Evolutionary conservation across 2,329 filamentous ascomycete species (phyloP).

Genomic region (Mariannaea elegans): DNA sequence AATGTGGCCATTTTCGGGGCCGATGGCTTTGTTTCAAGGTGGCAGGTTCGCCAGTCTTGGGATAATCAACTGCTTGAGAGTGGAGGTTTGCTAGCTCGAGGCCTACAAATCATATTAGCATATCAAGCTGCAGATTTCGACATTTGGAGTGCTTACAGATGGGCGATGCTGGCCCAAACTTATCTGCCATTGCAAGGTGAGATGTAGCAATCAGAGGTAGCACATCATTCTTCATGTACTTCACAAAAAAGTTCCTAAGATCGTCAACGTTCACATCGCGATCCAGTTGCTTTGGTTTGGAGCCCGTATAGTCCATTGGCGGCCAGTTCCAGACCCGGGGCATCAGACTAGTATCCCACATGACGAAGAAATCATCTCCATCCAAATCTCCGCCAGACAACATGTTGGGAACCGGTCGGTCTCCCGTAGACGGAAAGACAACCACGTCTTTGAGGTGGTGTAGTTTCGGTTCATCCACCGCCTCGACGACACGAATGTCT

Average conservation of each 20-base stretch:
- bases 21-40: slow-evolving; percentile 68
- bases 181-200: slow-evolving; percentile 82
- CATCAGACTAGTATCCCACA: slow-evolving; percentile 84
- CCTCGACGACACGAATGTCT: slow-evolving; percentile 87
- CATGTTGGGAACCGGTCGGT: slow-evolving; percentile 90
- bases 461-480: slow-evolving; percentile 78
- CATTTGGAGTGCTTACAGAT: slow-evolving; percentile 66
- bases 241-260: slow-evolving; percentile 85
- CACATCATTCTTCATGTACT: slow-evolving; percentile 90
- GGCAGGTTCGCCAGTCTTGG: slow-evolving; percentile 86
- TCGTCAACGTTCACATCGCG: slow-evolving; percentile 75
- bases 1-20: slow-evolving; percentile 81
- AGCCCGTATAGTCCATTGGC: slow-evolving; percentile 79
- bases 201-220: slow-evolving; percentile 82
- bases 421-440: slow-evolving; percentile 84
- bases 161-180: slow-evolving; percentile 69
- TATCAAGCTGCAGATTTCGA: not conserved
- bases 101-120: slow-evolving; percentile 49
- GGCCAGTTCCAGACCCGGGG: slow-evolving; percentile 74
- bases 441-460: slow-evolving; percentile 85
- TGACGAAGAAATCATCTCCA: slow-evolving; percentile 93
- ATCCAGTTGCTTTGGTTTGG: slow-evolving; percentile 63
- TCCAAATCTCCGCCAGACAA: slow-evolving; percentile 96
- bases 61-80: slow-evolving; percentile 92
- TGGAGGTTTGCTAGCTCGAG: slow-evolving; percentile 81